Base-by-base conservation (phyloP, 148 eudicot species). In the Rhododendron vialii region DNA sequence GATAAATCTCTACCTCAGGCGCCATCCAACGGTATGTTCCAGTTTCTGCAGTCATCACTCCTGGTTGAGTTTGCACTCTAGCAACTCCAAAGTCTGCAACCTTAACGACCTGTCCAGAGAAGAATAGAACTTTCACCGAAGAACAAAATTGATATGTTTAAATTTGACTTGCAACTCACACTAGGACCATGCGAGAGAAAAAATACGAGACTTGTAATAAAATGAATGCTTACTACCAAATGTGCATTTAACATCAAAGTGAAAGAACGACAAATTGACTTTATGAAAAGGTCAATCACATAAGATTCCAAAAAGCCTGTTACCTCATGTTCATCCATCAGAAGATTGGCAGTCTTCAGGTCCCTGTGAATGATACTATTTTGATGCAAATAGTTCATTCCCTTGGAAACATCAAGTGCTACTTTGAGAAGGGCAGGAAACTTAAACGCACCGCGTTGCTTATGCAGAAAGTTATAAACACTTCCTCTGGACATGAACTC, bases 11-110 rank as follows among this genome's bases (percentile, higher is more conserved):
- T n/a, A 92, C 96, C 94, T 94, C 96, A 61, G 95, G 96, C 75
- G 96, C 96, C 96, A 94, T 94, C 95, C 96, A 94, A 30, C 97
- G 90, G 82, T 94, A 94, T 11, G 97, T 93, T 86, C 95, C 95
- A 78, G 94, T 94, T 89, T 94, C 95, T 57, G 93, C 95, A 55
- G 95, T 94, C 97, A 94, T 94, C 33, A 93, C 92, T 84, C 95
- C 94, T 61, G 93, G 84, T 65, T 90, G 92, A 17, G 89, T 85
- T 85, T 92, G 92, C 87, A 94, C 93, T 90, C 90, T 92, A 85
- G 97, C 92, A 81, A 94, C 91, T 87, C 95, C 97, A 89, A 94
- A 93, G 90, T 94, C 97, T 82, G 95, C 95, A 84, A 94, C 93
- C 89, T 94, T 94, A 48, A 92, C 91, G 48, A 90, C 92, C 95